phyloP scores from a whole-genome alignment of 257 asterid species.

The Penstemon eatonii region DNA sequence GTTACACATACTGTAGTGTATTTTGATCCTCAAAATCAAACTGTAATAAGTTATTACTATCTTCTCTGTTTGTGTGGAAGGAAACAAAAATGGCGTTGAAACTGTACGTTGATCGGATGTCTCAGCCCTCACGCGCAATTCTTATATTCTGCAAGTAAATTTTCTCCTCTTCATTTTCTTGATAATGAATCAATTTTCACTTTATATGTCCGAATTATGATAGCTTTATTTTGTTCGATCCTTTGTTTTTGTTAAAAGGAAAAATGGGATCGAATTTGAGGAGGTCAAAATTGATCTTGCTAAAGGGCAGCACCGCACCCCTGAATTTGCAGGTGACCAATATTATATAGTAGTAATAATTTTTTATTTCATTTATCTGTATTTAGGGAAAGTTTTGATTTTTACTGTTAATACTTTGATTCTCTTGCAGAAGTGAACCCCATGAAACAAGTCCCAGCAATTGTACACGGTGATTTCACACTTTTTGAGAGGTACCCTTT shows the following conservation, averaged over 20 bases:
- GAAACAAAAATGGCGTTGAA: constrained; percentile 52
- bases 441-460: constrained; percentile 76
- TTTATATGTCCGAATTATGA: background rate
- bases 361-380: background rate
- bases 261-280: constrained; percentile 70
- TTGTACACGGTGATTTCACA: constrained; percentile 76
- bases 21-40: background rate
- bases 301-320: constrained; percentile 51
- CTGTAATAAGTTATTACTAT: too few species aligned
- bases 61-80: background rate
- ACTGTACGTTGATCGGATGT: constrained; percentile 69
- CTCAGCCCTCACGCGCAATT: constrained; percentile 94
- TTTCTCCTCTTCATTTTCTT: background rate
- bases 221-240: background rate
- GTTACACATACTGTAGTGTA: background rate
- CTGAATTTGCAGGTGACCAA: constrained; percentile 62
- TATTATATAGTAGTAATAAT: background rate
- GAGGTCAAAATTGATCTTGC: constrained; percentile 61
- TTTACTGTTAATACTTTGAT: background rate
- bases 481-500: constrained; percentile 72
- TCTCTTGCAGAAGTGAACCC: constrained; percentile 68
- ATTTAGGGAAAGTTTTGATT: background rate
- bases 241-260: constrained; percentile 39
- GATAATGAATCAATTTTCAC: background rate
- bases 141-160: constrained; percentile 75